Percentiles rank a stretch among this genome's conserved stretches.
phyloP scores from a whole-genome alignment of 768 basidiomycete genomes.

The Mycena vitilis region DNA sequence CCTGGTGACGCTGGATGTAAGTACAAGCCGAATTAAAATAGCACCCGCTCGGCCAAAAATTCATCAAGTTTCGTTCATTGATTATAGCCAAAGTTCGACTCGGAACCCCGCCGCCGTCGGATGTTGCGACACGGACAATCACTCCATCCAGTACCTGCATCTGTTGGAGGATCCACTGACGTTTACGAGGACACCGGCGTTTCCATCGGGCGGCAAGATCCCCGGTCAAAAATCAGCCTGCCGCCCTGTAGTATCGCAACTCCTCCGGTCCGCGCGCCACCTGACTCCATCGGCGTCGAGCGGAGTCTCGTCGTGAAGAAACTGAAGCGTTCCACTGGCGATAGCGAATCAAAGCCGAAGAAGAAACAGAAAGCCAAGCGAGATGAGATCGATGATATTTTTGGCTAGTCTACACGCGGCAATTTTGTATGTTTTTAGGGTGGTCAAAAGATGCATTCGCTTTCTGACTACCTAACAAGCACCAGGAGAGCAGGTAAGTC shows the following conservation, averaged over 20 bases:
- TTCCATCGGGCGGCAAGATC: conserved; percentile 16
- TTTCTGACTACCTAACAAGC: conserved; percentile 38
- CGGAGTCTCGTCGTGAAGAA: conserved; percentile 5
- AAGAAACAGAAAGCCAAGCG: conserved; percentile 48
- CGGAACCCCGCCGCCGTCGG: background rate
- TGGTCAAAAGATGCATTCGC: conserved; percentile 33
- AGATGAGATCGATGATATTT: conserved; percentile 81
- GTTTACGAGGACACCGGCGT: conserved; percentile 25
- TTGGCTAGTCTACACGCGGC: conserved; percentile 48
- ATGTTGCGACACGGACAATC: conserved; percentile 2
- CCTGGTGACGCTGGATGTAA: conserved; percentile 47
- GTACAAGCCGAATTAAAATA: conserved; percentile 19
- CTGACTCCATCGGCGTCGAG: background rate
- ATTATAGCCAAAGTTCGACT: conserved; percentile 10
- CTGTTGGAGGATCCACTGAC: background rate
- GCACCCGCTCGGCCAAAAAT: background rate
- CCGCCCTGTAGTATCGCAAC: too few relatives aligned
- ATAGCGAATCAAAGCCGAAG: conserved; percentile 45
- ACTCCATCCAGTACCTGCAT: background rate
- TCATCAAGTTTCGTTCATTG: conserved; percentile 19
- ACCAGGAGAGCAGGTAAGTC: conserved; percentile 37
- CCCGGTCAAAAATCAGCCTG: background rate
- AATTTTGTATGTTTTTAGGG: conserved; percentile 13
- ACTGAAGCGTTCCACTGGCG: background rate
- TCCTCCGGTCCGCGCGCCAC: background rate